Conservation (phyloP, 2,329 filamentous ascomycete genomes). For the Exophiala sp. region DNA sequence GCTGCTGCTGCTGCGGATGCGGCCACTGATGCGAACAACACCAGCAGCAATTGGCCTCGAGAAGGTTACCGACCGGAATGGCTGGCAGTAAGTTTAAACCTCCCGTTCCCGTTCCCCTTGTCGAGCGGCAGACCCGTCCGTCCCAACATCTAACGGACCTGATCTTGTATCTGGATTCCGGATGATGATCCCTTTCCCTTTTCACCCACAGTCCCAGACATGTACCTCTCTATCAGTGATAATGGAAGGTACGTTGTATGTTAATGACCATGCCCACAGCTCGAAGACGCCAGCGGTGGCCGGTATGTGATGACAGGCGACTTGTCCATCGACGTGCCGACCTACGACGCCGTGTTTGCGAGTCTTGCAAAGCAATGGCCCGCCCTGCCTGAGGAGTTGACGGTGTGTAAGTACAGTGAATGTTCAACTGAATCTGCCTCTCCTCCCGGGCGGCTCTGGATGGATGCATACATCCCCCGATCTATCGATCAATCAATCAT, state of each 20-base stretch:
- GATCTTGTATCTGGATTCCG: no score
- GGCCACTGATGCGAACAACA: neutral
- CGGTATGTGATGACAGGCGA: conserved; percentile 22
- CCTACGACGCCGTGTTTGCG: conserved; percentile 21
- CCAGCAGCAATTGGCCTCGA: conserved; percentile 8
- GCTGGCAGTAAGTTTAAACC: conserved; percentile 22
- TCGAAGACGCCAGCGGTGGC: conserved; percentile 23
- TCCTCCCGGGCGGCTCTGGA: no score
- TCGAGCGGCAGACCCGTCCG: no score
- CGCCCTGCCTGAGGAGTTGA: conserved; percentile 14
- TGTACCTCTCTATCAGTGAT: no score
- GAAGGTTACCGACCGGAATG: conserved; percentile 24
- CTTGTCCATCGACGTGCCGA: conserved; percentile 19
- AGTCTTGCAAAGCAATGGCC: conserved; percentile 22
- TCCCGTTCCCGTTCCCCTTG: no score
- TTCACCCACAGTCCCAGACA: no score
- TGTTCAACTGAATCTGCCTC: no score
- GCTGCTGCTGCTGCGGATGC: no score
- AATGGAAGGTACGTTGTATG: neutral
- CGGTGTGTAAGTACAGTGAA: conserved; percentile 19
- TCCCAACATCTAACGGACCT: no score
- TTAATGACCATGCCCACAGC: conserved; percentile 9
- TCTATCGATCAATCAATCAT: no score
- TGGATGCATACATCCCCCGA: no score
- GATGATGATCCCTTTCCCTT: no score